phyloP scores from a whole-genome alignment of 805 yeast genomes.

The Wickerhamomyces alni region DNA sequence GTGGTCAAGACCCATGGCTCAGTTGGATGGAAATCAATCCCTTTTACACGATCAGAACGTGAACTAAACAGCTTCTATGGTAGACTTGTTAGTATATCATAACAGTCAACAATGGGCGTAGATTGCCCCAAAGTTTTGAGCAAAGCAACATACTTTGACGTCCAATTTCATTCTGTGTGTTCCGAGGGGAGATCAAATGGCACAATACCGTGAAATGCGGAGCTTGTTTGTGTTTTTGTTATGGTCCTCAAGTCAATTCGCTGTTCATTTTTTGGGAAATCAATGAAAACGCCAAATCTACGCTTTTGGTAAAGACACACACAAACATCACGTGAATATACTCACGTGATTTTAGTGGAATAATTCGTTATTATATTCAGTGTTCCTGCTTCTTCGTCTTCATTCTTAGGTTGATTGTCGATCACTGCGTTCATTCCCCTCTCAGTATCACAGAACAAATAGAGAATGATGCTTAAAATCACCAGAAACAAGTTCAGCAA shows the following conservation, averaged over 20 bases:
- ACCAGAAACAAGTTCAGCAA: constrained; percentile 30
- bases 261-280: background rate
- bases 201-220: background rate
- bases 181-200: background rate
- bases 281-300: background rate
- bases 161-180: constrained; percentile 19
- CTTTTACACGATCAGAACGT: constrained; percentile 95
- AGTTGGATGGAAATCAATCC: constrained; percentile 94
- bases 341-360: background rate
- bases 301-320: background rate
- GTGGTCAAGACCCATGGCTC: constrained; percentile 97
- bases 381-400: no score
- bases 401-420: no score
- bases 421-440: constrained; percentile 22
- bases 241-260: background rate
- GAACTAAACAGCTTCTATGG: constrained; percentile 74
- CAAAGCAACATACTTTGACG: constrained; percentile 17
- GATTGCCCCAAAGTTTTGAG: background rate
- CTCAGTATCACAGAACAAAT: constrained; percentile 26
- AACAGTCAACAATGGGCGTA: background rate
- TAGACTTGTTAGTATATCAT: background rate
- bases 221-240: background rate
- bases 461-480: constrained; percentile 22
- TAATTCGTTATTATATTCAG: no score
- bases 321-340: background rate